Conservation (phyloP, 129 eudicot genomes). For the Arctium minus region DNA sequence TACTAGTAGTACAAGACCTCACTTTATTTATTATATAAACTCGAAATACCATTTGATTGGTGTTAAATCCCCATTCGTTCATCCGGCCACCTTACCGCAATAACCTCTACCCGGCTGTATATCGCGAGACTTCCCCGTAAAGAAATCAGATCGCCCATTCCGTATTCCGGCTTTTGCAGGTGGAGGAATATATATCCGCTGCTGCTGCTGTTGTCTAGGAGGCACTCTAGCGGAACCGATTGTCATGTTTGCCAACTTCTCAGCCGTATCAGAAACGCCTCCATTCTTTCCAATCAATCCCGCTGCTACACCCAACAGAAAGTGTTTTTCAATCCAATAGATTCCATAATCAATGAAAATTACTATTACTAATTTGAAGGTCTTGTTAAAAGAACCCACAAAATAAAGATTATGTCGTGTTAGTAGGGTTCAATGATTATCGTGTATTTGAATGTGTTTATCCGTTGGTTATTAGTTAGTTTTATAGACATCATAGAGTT, state of each 20-base stretch:
- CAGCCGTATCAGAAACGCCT: constrained; percentile 45
- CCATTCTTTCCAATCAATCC: constrained; percentile 35
- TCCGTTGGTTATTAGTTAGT: too few species aligned
- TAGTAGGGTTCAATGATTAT: too few species aligned
- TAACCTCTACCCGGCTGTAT: constrained; percentile 8
- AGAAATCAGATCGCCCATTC: constrained; percentile 45
- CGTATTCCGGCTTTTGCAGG: constrained; percentile 75
- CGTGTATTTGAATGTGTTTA: too few species aligned
- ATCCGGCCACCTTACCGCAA: constrained; percentile 72
- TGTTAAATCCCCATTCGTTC: constrained; percentile 1
- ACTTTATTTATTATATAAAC: neutral
- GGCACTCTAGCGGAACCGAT: constrained; percentile 37
- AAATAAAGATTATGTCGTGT: too few species aligned
- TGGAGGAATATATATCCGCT: constrained; percentile 38
- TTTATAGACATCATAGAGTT: too few species aligned
- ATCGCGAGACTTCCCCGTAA: constrained; percentile 42
- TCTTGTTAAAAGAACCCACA: neutral
- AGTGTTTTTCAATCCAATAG: neutral
- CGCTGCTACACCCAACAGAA: constrained; percentile 30
- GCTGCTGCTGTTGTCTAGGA: constrained; percentile 28
- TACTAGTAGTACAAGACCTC: neutral
- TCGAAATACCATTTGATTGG: neutral
- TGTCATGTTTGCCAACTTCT: constrained; percentile 54
- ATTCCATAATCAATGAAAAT: neutral
- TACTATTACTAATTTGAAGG: neutral